A percentile compares a stretch with the other conserved stretches of the same genome.
Conservation (phyloP, 1,284 basidiomycete genomes). For the Wolfiporia cocos region DNA sequence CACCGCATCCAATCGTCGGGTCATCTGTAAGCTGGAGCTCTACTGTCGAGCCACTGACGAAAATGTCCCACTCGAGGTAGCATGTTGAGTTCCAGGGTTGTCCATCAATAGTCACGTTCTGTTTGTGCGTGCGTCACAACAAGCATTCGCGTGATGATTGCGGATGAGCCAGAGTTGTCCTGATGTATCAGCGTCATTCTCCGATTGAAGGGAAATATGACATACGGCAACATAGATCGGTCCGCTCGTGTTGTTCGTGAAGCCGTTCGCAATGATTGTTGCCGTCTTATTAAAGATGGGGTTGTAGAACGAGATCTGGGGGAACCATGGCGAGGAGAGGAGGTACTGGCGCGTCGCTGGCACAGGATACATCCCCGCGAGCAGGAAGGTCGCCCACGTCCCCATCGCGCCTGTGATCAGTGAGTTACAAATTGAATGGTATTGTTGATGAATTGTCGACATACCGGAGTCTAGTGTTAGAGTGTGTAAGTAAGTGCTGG, state of each 20-base stretch:
- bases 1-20: constrained; percentile 46
- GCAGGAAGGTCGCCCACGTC: constrained; percentile 56
- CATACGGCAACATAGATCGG: constrained; percentile 49
- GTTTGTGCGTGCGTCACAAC: background rate
- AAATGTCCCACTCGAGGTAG: constrained; percentile 57
- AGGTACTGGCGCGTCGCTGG: constrained; percentile 55
- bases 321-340: constrained; percentile 58
- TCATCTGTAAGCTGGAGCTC: constrained; percentile 45
- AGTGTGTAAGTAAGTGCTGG: background rate
- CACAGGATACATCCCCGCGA: constrained; percentile 55
- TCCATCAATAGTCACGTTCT: constrained; percentile 54
- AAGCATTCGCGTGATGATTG: too few relatives aligned
- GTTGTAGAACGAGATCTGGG: constrained; percentile 52
- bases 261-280: constrained; percentile 44
- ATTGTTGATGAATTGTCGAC: background rate
- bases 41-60: constrained; percentile 42
- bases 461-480: constrained; percentile 30
- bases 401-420: constrained; percentile 55
- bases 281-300: constrained; percentile 51
- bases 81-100: constrained; percentile 52
- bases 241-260: constrained; percentile 42
- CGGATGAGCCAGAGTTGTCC: too few relatives aligned
- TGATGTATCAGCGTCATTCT: constrained; percentile 1
- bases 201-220: background rate
- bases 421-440: background rate